Conservation (phyloP, 768 basidiomycete genomes). For the Agrocybe pediades region DNA sequence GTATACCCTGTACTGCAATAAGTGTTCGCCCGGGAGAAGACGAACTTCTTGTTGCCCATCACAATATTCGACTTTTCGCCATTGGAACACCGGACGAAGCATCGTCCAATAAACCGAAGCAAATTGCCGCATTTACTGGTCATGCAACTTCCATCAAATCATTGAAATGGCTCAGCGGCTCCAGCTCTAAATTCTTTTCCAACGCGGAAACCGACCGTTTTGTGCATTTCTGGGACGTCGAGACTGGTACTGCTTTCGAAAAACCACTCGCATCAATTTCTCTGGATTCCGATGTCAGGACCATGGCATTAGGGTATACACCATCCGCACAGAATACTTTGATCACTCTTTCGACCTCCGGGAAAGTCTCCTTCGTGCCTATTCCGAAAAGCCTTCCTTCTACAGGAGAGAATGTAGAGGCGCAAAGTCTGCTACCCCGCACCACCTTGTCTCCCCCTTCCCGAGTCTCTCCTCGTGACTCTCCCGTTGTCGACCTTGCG, state of each 20-base stretch:
- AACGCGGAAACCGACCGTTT: slow-evolving; percentile 64
- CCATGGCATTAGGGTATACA: slow-evolving; percentile 37
- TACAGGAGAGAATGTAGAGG: slow-evolving; percentile 43
- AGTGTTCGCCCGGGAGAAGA: slow-evolving; percentile 43
- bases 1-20: slow-evolving; percentile 58
- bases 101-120: slow-evolving; percentile 43
- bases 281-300: slow-evolving; percentile 63
- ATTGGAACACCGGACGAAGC: slow-evolving; percentile 23
- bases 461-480: slow-evolving; percentile 36
- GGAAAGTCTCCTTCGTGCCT: slow-evolving; percentile 58
- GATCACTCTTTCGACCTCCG: slow-evolving; percentile 59
- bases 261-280: slow-evolving; percentile 61
- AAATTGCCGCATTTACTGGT: slow-evolving; percentile 58
- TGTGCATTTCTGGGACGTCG: slow-evolving; percentile 61
- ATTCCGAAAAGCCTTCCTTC: slow-evolving; percentile 48
- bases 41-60: slow-evolving; percentile 60
- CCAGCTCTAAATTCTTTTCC: slow-evolving; percentile 54
- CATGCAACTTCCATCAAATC: slow-evolving; percentile 60
- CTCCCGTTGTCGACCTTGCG: slow-evolving; percentile 46
- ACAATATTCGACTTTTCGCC: slow-evolving; percentile 58
- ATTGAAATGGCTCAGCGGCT: slow-evolving; percentile 46
- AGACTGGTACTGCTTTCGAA: slow-evolving; percentile 42
- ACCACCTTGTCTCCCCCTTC: slow-evolving; percentile 44
- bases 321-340: slow-evolving; percentile 40
- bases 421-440: slow-evolving; percentile 53